Evolutionary conservation across 2,329 filamentous ascomycete genomes (phyloP).

Genomic region (Fusarium musae): DNA sequence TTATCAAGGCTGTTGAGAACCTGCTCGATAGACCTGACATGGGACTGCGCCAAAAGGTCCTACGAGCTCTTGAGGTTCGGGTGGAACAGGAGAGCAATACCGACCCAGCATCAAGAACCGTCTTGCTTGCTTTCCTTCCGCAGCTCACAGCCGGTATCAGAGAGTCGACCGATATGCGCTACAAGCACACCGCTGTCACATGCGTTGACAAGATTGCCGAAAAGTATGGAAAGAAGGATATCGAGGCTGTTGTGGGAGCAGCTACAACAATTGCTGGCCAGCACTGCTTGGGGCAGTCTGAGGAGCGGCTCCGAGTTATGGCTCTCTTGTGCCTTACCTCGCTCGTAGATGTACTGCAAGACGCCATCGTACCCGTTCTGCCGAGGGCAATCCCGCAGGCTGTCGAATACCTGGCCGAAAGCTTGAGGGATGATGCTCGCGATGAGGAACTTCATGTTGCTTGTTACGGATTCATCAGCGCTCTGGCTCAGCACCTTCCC

Average conservation of each 20-base stretch:
- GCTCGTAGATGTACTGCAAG: slow-evolving; percentile 86
- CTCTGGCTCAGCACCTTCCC: slow-evolving; percentile 83
- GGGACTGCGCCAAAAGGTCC: slow-evolving; percentile 80
- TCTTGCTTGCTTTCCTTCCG: slow-evolving; percentile 81
- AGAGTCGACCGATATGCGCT: slow-evolving; percentile 75
- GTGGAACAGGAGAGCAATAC: slow-evolving; percentile 78
- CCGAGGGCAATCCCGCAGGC: slow-evolving; percentile 79
- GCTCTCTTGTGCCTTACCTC: slow-evolving; percentile 91
- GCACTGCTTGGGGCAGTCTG: slow-evolving; percentile 78
- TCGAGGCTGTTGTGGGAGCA: slow-evolving; percentile 78
- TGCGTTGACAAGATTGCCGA: slow-evolving; percentile 94
- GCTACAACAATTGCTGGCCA: slow-evolving; percentile 81
- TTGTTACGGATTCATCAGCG: slow-evolving; percentile 80
- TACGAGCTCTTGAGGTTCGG: slow-evolving; percentile 82
- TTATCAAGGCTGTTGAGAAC: slow-evolving; percentile 87
- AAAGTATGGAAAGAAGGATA: slow-evolving; percentile 93
- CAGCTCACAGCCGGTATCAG: slow-evolving; percentile 81
- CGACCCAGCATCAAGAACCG: slow-evolving; percentile 73
- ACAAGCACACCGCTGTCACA: slow-evolving; percentile 86
- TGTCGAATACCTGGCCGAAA: slow-evolving; percentile 75
- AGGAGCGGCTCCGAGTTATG: slow-evolving; percentile 80
- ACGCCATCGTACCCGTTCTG: slow-evolving; percentile 85
- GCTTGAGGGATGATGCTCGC: slow-evolving; percentile 62
- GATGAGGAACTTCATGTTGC: slow-evolving; percentile 81
- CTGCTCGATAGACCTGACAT: slow-evolving; percentile 81